A percentile compares a stretch with the other conserved stretches of the same genome.
These are phyloP conservation scores for Amaranthus tricolor DNA, from an alignment of 179 eudicot species.

Conservation along the genomic window DNA sequence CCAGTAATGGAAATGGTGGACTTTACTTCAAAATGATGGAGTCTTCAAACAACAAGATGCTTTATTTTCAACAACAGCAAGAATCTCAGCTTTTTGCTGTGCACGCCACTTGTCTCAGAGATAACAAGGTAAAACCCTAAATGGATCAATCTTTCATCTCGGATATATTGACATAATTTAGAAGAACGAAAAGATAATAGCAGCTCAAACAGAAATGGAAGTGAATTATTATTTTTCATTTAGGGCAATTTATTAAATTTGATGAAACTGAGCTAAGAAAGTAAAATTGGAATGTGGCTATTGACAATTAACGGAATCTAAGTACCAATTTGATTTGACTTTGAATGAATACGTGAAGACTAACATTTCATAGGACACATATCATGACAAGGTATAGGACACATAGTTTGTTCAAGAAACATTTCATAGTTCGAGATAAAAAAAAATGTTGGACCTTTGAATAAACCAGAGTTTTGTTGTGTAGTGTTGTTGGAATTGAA, in stretches of 20 bases:
- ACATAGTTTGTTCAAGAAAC: too few species aligned
- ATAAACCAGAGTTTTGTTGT: not conserved
- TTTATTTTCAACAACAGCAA: constrained; percentile 20
- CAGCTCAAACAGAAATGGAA: not conserved
- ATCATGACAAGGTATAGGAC: too few species aligned
- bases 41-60: constrained; percentile 14
- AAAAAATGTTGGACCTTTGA: too few species aligned
- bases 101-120: constrained; percentile 90
- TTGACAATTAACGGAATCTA: too few species aligned
- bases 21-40: constrained; percentile 21
- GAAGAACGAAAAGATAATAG: not conserved
- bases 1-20: constrained; percentile 76
- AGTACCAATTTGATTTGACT: constrained; percentile 3
- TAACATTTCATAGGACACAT: too few species aligned
- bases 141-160: constrained; percentile 7
- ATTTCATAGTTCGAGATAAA: too few species aligned
- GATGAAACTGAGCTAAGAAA: not conserved
- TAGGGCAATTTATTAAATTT: not conserved
- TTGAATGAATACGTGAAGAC: not conserved
- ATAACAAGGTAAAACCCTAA: constrained; percentile 74
- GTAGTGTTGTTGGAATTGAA: not conserved
- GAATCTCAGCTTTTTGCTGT: constrained; percentile 65
- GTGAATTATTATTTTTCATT: too few species aligned
- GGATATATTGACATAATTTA: not conserved
- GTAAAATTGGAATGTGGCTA: not conserved